Conservation (phyloP, 2,329 filamentous ascomycete species). For the Aspergillus sp. region DNA sequence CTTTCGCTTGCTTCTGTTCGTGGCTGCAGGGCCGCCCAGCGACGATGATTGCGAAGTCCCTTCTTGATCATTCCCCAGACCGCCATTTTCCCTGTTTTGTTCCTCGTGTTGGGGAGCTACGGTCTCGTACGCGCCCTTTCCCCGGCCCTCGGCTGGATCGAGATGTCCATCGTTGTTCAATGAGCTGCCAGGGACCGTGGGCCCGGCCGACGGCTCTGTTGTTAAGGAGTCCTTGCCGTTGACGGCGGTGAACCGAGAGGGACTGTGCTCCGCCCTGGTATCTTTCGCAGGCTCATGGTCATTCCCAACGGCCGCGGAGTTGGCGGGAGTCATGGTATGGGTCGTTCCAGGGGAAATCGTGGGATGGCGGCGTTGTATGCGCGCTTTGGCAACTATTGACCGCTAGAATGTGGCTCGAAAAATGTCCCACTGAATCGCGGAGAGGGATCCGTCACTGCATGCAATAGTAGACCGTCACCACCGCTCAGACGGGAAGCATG, state of each 20-base stretch:
- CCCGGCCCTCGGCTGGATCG: conserved; percentile 17
- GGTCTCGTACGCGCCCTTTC: conserved; percentile 18
- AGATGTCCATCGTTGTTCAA: conserved; percentile 19
- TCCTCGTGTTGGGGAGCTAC: conserved; percentile 28
- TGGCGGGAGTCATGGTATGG: conserved; percentile 33
- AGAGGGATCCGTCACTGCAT: background rate
- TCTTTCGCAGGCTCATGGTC: conserved; percentile 33
- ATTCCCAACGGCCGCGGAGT: conserved; percentile 31
- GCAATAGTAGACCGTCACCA: background rate
- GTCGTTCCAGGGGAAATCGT: background rate
- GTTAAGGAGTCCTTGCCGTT: conserved; percentile 37
- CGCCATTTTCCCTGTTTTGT: conserved; percentile 54
- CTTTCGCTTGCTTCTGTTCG: conserved; percentile 61
- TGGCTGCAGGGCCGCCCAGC: conserved; percentile 11
- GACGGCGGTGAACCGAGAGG: conserved; percentile 46
- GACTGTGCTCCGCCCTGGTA: conserved; percentile 39
- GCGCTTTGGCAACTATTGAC: background rate
- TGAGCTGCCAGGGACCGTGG: conserved; percentile 11
- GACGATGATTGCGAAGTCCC: conserved; percentile 24
- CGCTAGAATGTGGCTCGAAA: no score
- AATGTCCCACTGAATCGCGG: no score
- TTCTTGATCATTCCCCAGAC: conserved; percentile 16
- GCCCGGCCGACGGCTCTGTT: conserved; percentile 10
- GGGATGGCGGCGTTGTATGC: background rate
- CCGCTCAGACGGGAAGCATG: background rate